Conservation (phyloP, 225 moss, liverwort and hornwort genomes). For the Rhytidiadelphus loreus region DNA sequence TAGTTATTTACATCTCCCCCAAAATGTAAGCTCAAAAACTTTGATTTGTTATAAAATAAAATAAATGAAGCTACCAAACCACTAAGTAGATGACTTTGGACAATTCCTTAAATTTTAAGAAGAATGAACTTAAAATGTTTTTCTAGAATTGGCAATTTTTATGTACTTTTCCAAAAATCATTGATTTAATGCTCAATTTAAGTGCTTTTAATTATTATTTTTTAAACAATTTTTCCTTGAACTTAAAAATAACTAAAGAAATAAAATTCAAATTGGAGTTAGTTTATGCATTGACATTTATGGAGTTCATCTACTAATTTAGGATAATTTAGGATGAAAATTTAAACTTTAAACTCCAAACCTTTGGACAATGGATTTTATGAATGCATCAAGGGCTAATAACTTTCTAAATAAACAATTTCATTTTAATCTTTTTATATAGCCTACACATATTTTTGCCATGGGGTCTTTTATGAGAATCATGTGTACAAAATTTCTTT, state of each 20-base stretch:
- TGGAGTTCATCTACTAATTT: neutral
- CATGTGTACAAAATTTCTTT: neutral
- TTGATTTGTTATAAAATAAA: no score
- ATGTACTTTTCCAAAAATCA: neutral
- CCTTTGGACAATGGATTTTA: neutral
- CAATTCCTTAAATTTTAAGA: neutral
- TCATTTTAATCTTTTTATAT: neutral
- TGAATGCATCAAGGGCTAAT: neutral
- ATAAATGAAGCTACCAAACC: neutral
- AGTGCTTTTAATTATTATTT: no score
- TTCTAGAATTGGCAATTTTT: fast-evolving
- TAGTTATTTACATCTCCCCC: neutral
- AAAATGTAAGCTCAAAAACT: neutral
- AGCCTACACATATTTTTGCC: neutral
- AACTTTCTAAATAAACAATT: neutral
- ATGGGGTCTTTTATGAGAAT: neutral
- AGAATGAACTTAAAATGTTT: neutral
- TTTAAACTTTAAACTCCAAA: neutral
- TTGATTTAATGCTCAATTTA: neutral
- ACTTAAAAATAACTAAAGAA: neutral
- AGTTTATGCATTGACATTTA: neutral
- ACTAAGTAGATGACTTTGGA: neutral
- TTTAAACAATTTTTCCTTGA: neutral
- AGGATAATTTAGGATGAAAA: neutral
- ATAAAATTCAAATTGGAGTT: neutral